A percentile compares a stretch with the other conserved stretches of the same genome.
Conservation (phyloP, 176 grass and related monocot species). For the Cymbopogon citratus region DNA sequence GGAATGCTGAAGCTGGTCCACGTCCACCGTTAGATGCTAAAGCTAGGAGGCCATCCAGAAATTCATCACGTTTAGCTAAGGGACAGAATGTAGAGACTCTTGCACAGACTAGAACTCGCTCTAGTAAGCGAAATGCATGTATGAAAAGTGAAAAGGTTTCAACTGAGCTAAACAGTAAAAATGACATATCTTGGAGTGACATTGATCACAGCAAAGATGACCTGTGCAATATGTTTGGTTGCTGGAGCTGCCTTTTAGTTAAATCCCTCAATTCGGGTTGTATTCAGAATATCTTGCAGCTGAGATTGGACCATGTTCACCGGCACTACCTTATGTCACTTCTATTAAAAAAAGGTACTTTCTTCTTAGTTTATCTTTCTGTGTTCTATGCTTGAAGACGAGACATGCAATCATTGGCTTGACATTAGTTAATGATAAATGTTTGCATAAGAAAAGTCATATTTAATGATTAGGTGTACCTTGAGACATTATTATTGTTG, state of each 20-base stretch:
- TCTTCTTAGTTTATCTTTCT: slow-evolving; percentile 3
- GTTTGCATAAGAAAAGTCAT: background rate
- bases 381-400: slow-evolving; percentile 1
- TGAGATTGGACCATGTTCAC: slow-evolving; percentile 43
- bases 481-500: background rate
- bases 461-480: background rate
- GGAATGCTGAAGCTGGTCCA: slow-evolving; percentile 25
- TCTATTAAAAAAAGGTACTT: slow-evolving; percentile 76
- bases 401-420: background rate
- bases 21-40: slow-evolving; percentile 26
- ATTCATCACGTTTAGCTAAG: slow-evolving; percentile 26
- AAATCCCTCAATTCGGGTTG: slow-evolving; percentile 42
- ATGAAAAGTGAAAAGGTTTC: slow-evolving; percentile 21
- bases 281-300: slow-evolving; percentile 54
- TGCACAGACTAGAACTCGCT: slow-evolving; percentile 32
- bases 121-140: slow-evolving; percentile 22
- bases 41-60: slow-evolving; percentile 36
- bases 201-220: slow-evolving; percentile 12
- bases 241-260: slow-evolving; percentile 63
- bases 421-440: background rate
- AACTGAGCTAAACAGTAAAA: slow-evolving; percentile 21
- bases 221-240: slow-evolving; percentile 43
- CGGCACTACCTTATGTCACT: slow-evolving; percentile 44
- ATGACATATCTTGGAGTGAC: background rate
- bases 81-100: slow-evolving; percentile 17